These are phyloP conservation scores for Fusarium humuli DNA, from an alignment of 2,329 filamentous ascomycete species.

Conservation along the genomic window DNA sequence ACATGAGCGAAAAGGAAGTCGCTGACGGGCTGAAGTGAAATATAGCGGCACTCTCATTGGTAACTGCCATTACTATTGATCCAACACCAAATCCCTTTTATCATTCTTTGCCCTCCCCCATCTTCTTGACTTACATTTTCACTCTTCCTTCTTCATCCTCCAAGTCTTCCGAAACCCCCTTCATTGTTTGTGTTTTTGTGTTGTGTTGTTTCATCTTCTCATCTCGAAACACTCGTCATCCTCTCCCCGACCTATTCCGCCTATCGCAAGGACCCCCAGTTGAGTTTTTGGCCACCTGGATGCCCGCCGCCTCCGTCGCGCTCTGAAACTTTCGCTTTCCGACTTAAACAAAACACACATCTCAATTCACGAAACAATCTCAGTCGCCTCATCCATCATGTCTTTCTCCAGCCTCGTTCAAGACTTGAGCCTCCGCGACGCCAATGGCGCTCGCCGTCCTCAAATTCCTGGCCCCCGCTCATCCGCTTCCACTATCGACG, in stretches of 20 bases:
- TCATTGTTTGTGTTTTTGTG: slow-evolving; percentile 15
- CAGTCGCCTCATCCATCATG: slow-evolving; percentile 56
- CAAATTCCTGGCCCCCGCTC: slow-evolving; percentile 54
- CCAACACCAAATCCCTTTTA: slow-evolving; percentile 12
- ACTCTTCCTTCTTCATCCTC: slow-evolving; percentile 3
- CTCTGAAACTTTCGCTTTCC: slow-evolving; percentile 13
- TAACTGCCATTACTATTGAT: slow-evolving; percentile 30
- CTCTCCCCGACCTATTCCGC: slow-evolving; percentile 37
- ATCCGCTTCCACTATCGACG: slow-evolving; percentile 69
- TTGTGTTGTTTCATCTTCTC: slow-evolving; percentile 12
- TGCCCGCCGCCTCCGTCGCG: slow-evolving; percentile 3
- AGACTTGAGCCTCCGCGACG: slow-evolving; percentile 70
- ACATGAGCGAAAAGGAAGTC: slow-evolving; percentile 25
- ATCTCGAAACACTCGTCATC: slow-evolving; percentile 6
- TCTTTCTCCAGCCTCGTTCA: slow-evolving; percentile 77
- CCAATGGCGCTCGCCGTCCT: slow-evolving; percentile 60
- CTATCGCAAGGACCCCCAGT: slow-evolving; percentile 30
- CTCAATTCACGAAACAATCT: slow-evolving; percentile 9
- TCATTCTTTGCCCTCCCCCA: slow-evolving; percentile 8
- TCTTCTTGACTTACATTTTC: not conserved
- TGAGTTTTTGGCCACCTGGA: slow-evolving; percentile 43
- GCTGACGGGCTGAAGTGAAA: slow-evolving; percentile 29
- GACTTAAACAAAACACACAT: slow-evolving; percentile 8
- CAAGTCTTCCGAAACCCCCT: not conserved
- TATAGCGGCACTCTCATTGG: slow-evolving; percentile 44